Conservation (phyloP, 1,284 basidiomycete species). For the Cryptococcus maquisensis region DNA sequence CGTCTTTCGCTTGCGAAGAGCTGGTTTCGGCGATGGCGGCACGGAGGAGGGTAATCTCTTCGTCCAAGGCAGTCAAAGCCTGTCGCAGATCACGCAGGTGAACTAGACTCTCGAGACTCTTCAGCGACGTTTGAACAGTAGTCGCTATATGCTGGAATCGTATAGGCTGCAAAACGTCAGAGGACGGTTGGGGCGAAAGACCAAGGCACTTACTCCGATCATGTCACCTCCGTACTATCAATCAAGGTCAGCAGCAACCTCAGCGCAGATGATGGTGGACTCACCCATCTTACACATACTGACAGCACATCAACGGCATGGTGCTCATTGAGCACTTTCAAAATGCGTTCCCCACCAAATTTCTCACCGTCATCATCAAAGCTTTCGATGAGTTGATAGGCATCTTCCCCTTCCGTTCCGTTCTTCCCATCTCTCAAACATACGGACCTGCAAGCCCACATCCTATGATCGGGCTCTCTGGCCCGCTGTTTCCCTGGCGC, state of each 20-base stretch:
- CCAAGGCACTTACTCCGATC: slow-evolving; percentile 34
- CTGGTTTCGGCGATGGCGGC: slow-evolving; percentile 1
- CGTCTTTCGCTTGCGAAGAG: background rate
- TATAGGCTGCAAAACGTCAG: slow-evolving; percentile 26
- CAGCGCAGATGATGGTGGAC: slow-evolving; percentile 4
- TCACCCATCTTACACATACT: slow-evolving; percentile 42
- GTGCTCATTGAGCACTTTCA: slow-evolving; percentile 31
- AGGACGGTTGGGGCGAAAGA: background rate
- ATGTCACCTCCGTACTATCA: slow-evolving; percentile 41
- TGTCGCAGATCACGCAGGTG: slow-evolving; percentile 31
- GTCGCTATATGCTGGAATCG: slow-evolving; percentile 44
- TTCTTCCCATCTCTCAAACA: slow-evolving; percentile 36
- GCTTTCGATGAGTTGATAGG: slow-evolving; percentile 42
- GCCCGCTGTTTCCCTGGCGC: slow-evolving; percentile 26
- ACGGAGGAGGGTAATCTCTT: slow-evolving; percentile 33
- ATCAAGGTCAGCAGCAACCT: background rate
- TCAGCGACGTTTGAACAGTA: slow-evolving; percentile 33
- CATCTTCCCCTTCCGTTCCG: slow-evolving; percentile 42
- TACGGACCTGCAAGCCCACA: slow-evolving; percentile 43
- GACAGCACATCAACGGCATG: slow-evolving; percentile 40
- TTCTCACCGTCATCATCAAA: slow-evolving; percentile 46
- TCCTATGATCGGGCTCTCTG: slow-evolving; percentile 44
- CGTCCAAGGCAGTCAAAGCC: slow-evolving; percentile 32
- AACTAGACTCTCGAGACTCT: slow-evolving; percentile 25
- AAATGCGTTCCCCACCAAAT: slow-evolving; percentile 41